phyloP scores from a whole-genome alignment of 768 basidiomycete genomes.

The Rhizopogon vulgaris region DNA sequence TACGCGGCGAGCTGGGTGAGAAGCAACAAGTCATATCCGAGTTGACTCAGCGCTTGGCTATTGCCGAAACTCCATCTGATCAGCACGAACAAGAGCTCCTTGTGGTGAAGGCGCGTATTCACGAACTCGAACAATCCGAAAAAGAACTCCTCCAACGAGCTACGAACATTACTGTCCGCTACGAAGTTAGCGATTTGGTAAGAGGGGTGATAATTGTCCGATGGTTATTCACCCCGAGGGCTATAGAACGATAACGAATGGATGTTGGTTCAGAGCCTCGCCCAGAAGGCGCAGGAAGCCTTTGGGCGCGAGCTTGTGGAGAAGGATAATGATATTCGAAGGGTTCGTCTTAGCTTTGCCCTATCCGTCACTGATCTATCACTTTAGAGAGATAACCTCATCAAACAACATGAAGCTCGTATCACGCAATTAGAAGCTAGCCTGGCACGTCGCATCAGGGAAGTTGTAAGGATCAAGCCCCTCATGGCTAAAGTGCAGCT shows the following conservation, averaged over 20 bases:
- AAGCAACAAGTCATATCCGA: conserved; percentile 15
- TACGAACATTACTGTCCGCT: conserved; percentile 29
- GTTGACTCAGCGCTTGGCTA: conserved; percentile 15
- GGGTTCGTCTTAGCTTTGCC: conserved; percentile 28
- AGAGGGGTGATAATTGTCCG: conserved; percentile 6
- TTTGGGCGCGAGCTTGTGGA: conserved; percentile 49
- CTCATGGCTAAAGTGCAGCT: background rate
- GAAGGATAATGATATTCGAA: conserved; percentile 52
- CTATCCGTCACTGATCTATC: conserved; percentile 3
- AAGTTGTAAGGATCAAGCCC: conserved; percentile 17
- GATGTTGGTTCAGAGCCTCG: conserved; percentile 39
- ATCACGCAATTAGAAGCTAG: conserved; percentile 40
- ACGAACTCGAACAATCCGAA: conserved; percentile 23
- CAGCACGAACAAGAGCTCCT: conserved; percentile 25
- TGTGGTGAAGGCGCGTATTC: conserved; percentile 13
- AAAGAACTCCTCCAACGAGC: conserved; percentile 22
- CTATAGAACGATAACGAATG: conserved; percentile 45
- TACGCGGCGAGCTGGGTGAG: conserved; percentile 16
- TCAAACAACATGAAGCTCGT: conserved; percentile 37
- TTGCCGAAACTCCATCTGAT: conserved; percentile 15
- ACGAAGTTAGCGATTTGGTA: conserved; percentile 44
- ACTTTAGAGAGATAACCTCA: conserved; percentile 42
- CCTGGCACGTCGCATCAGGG: conserved; percentile 39
- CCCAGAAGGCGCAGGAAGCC: conserved; percentile 37
- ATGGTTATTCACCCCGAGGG: conserved; percentile 2